phyloP scores from a whole-genome alignment of 202 grass and related monocot species.

The Panicum virgatum region DNA sequence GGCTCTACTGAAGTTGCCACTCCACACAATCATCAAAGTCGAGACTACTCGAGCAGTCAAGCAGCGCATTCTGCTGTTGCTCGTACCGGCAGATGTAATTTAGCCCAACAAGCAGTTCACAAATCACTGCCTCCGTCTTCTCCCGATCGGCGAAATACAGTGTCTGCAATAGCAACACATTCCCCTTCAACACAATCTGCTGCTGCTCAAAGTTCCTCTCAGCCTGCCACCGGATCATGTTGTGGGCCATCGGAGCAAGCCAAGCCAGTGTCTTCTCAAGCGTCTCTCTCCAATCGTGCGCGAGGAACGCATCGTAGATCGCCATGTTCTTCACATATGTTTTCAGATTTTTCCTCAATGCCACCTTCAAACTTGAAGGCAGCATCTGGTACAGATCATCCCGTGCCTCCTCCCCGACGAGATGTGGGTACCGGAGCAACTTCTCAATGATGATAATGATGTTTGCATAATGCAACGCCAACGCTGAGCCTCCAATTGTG shows the following conservation, averaged over 20 bases:
- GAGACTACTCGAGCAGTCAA: conserved; percentile 84
- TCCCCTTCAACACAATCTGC: conserved; percentile 72
- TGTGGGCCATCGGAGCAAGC: conserved; percentile 86
- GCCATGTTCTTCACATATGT: conserved; percentile 63
- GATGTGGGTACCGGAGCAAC: conserved; percentile 84
- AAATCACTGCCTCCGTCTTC: conserved; percentile 76
- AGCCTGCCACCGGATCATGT: conserved; percentile 88
- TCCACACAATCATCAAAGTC: conserved; percentile 91
- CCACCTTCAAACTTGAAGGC: conserved; percentile 61
- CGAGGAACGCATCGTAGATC: conserved; percentile 90
- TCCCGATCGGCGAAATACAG: conserved; percentile 81
- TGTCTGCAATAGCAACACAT: conserved; percentile 76
- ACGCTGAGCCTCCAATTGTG: conserved; percentile 80
- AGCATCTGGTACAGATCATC: conserved; percentile 97
- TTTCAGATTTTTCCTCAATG: conserved; percentile 55
- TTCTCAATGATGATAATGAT: conserved; percentile 93
- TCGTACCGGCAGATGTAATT: conserved; percentile 98
- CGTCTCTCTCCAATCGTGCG: conserved; percentile 86
- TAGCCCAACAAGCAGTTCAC: conserved; percentile 82
- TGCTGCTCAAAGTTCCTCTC: conserved; percentile 95
- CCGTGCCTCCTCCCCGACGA: conserved; percentile 85
- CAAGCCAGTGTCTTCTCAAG: conserved; percentile 76
- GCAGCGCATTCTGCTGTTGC: conserved; percentile 86
- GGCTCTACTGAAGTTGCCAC: conserved; percentile 61
- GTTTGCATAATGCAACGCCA: conserved; percentile 87